These are phyloP conservation scores for Sporothrix mexicana DNA, from an alignment of 2,329 filamentous ascomycete species.

Conservation along the genomic window DNA sequence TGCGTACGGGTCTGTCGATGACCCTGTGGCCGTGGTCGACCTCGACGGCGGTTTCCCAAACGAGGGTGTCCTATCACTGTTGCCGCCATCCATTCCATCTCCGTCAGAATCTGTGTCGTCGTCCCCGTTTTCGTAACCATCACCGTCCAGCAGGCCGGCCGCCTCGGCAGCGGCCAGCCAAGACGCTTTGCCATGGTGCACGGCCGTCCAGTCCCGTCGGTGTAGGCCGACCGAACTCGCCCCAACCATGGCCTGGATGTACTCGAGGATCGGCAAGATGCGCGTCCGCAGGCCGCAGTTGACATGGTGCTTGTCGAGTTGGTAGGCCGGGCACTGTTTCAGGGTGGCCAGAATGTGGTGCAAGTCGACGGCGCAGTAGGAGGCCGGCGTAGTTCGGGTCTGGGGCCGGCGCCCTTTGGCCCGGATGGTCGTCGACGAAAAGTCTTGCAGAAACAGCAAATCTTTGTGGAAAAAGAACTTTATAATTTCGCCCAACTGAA, in stretches of 20 bases:
- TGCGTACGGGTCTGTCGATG: background rate
- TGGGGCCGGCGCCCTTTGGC: background rate
- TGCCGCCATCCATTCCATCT: background rate
- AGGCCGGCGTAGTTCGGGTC: background rate
- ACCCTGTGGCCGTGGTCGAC: background rate
- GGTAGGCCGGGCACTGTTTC: conserved; percentile 72
- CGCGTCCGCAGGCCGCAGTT: conserved; percentile 74
- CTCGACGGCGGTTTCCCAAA: conserved; percentile 30
- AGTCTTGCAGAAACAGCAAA: conserved; percentile 65
- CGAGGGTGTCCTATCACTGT: conserved; percentile 32
- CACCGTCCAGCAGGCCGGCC: conserved; percentile 36
- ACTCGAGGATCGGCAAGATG: conserved; percentile 69
- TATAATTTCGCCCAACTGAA: conserved; percentile 78
- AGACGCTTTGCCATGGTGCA: conserved; percentile 41
- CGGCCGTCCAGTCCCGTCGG: conserved; percentile 54
- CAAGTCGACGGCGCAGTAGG: conserved; percentile 56
- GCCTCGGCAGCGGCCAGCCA: conserved; percentile 36
- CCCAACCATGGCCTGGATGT: conserved; percentile 63
- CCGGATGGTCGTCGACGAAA: conserved; percentile 49
- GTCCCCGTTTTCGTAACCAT: conserved; percentile 35
- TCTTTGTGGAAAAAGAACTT: conserved; percentile 69
- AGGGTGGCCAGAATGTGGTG: conserved; percentile 64
- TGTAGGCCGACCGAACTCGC: conserved; percentile 53
- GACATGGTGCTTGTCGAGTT: conserved; percentile 73
- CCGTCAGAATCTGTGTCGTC: conserved; percentile 22